These are phyloP conservation scores for Bifiguratus adelaidae DNA, from an alignment of 192 early-diverging fungal species.

Conservation along the genomic window DNA sequence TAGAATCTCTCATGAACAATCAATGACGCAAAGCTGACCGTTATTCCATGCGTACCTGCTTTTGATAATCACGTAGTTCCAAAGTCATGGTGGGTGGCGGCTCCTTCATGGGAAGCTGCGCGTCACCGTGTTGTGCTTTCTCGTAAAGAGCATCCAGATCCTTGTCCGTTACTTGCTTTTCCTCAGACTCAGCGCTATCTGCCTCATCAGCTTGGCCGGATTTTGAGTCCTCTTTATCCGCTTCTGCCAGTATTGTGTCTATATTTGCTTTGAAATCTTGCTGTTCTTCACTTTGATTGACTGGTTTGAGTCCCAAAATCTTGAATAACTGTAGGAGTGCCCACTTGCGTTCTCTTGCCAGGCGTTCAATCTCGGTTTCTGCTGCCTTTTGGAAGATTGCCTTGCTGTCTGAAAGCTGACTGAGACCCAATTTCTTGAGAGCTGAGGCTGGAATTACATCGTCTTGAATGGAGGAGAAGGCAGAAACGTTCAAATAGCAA, in stretches of 20 bases:
- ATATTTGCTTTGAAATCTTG: too few species aligned
- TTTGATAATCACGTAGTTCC: conserved; percentile 33
- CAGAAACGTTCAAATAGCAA: conserved; percentile 18
- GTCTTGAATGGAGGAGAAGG: conserved; percentile 6
- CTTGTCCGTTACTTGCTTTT: conserved; percentile 34
- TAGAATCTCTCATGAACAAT: neutral
- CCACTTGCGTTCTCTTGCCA: conserved; percentile 2
- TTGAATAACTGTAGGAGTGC: conserved; percentile 9
- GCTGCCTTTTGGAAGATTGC: neutral
- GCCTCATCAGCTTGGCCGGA: conserved; percentile 2
- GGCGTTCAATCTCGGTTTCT: neutral
- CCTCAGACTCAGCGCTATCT: conserved; percentile 12
- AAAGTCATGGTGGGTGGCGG: conserved; percentile 27
- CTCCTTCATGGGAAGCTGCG: conserved; percentile 29
- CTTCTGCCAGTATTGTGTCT: too few species aligned
- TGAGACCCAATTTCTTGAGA: neutral
- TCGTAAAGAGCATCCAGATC: conserved; percentile 40
- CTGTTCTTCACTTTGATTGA: neutral
- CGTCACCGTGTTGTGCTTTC: conserved; percentile 38
- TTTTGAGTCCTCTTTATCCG: neutral
- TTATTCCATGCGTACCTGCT: conserved; percentile 9
- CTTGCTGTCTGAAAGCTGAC: neutral
- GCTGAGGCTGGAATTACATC: neutral
- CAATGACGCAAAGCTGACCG: neutral
- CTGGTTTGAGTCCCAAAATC: conserved; percentile 4